phyloP scores from a whole-genome alignment of 768 basidiomycete species.

The Leccinum sublutescens region DNA sequence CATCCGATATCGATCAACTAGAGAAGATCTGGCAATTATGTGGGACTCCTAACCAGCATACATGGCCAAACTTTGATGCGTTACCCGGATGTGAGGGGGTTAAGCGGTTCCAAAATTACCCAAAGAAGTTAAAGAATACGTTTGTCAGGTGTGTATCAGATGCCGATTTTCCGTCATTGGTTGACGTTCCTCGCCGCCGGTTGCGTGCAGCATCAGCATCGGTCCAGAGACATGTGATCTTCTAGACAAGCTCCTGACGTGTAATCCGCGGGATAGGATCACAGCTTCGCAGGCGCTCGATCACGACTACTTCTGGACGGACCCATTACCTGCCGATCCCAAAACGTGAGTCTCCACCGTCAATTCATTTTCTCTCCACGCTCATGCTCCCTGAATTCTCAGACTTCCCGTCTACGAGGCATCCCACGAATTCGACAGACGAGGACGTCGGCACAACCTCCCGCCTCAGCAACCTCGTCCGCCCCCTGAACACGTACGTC shows the following conservation, averaged over 20 bases:
- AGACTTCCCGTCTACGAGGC: constrained; percentile 78
- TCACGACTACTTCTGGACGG: constrained; percentile 93
- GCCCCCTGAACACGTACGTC: constrained; percentile 34
- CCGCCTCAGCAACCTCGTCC: constrained; percentile 26
- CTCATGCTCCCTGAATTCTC: not conserved
- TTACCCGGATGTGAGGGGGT: constrained; percentile 81
- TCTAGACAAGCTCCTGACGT: constrained; percentile 74
- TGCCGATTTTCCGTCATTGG: not conserved
- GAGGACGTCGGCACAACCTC: constrained; percentile 52
- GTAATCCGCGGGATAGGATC: constrained; percentile 80
- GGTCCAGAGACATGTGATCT: constrained; percentile 76
- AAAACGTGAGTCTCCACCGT: constrained; percentile 54
- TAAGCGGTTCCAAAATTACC: constrained; percentile 54
- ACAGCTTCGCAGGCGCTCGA: constrained; percentile 86
- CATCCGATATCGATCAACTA: constrained; percentile 88
- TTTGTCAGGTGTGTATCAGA: constrained; percentile 57
- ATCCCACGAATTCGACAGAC: constrained; percentile 80
- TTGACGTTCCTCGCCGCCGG: constrained; percentile 5
- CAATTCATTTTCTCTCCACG: not conserved
- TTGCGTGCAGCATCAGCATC: constrained; percentile 44
- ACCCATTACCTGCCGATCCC: constrained; percentile 84
- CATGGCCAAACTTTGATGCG: constrained; percentile 74
- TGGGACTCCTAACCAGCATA: constrained; percentile 81
- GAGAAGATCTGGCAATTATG: constrained; percentile 88
- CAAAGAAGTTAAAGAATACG: constrained; percentile 53